Base-by-base conservation (phyloP, 2,329 filamentous ascomycete species). In the Cladosporium phlei region DNA sequence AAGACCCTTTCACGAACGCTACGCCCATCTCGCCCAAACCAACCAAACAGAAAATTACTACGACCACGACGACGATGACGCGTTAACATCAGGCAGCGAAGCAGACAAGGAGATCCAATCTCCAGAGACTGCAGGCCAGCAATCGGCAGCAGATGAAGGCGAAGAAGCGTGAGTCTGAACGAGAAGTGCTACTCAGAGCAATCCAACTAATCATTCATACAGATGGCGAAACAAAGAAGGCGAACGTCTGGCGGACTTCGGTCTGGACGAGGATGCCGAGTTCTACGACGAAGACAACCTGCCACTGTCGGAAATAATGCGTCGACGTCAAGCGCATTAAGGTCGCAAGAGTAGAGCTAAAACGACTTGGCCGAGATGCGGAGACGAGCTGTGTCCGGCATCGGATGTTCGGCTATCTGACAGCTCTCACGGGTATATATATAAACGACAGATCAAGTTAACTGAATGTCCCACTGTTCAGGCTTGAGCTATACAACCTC, bases 251-350 rank as follows among this genome's bases (percentile, higher is more conserved):
- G 73, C 77, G 32, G 87, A 93, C 58, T 93, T 83, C 59, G 87
- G 87, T 2, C 86, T 93, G 0, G 87, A 91, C 55, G 85, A 88
- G 58, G 84, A 86, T 11, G 77, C 76, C 0, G 83, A 88, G 52
- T 82, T 82, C 37, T 78, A 80, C 21, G 74, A 80, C 54, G 79
- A 82, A 52, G 80, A 83, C 50, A 45, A 45, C 19, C 68, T 91
- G 11, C 86, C 86, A 0, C 66, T 91, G 30, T 80, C 78, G 3
- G 81, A 88, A 60, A 57, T 91, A 11, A 66, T 89, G 34, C 69
- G 78, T 38, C 70, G 80, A 52, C 69, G 80, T 52, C 78, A 57
- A 25, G 40, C 20, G 11, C 3, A 39, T 21, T 6, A 33, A 33
- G 8, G 30, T n/a, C n/a, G n/a, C n/a, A n/a, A n/a, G n/a, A n/a